phyloP scores from a whole-genome alignment of 257 asterid genomes.

The Solanum paucissectum region DNA sequence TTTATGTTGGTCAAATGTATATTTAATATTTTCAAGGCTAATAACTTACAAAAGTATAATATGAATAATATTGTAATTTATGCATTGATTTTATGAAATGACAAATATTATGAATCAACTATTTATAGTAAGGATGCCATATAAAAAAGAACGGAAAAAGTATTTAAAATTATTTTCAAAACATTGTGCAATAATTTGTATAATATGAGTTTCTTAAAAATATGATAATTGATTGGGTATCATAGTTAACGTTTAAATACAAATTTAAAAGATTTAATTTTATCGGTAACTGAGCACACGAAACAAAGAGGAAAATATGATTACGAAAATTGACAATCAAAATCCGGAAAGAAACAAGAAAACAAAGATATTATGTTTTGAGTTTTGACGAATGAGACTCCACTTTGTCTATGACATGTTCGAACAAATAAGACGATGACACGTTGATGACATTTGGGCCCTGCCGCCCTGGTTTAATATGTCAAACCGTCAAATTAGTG shows the following conservation, averaged over 20 bases:
- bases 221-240: not conserved
- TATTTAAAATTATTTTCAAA: not conserved
- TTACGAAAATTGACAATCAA: not conserved
- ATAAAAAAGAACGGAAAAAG: no score
- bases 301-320: not conserved
- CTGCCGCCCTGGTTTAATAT: not conserved
- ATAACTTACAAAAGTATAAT: no score
- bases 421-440: not conserved
- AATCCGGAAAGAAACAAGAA: not conserved
- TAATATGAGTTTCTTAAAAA: not conserved
- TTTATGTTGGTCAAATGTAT: no score
- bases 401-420: not conserved
- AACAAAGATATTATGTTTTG: not conserved
- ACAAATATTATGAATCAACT: no score
- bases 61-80: no score
- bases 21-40: no score
- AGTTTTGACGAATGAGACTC: not conserved
- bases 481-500: not conserved
- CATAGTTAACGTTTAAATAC: not conserved
- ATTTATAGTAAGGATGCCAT: no score
- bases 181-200: not conserved
- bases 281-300: not conserved
- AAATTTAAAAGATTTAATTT: not conserved
- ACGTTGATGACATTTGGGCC: not conserved
- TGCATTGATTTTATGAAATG: no score